Evolutionary conservation across 306 rosid species (phyloP).

Genomic region (Prunus armeniaca): DNA sequence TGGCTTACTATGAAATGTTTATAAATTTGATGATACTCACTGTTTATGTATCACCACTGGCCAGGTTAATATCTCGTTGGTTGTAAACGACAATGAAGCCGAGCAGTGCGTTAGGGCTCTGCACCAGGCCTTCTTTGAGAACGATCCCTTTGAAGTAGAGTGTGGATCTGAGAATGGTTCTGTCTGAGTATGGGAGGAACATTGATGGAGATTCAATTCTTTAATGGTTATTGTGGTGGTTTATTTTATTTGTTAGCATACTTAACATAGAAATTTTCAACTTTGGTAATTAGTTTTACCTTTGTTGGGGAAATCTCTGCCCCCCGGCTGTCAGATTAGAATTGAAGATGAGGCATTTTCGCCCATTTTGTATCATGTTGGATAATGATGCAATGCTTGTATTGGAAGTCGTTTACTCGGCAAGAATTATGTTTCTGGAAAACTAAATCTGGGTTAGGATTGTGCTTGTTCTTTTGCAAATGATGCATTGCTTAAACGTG

Average conservation of each 20-base stretch:
- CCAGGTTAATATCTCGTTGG: slow-evolving; percentile 90
- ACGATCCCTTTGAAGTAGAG: slow-evolving; percentile 32
- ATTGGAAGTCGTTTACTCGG: neutral
- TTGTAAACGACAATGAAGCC: slow-evolving; percentile 79
- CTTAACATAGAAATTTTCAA: too few species aligned
- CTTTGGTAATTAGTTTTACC: neutral
- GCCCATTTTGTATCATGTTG: neutral
- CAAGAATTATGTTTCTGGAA: neutral
- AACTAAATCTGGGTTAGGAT: neutral
- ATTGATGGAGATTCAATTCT: neutral
- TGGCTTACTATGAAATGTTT: neutral
- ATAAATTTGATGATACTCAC: neutral
- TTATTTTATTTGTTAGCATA: neutral
- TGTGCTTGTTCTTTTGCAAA: neutral
- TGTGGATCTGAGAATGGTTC: slow-evolving; percentile 43
- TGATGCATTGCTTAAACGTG: neutral
- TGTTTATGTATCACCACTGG: slow-evolving; percentile 12
- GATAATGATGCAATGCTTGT: neutral
- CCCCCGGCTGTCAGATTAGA: slow-evolving; percentile 13
- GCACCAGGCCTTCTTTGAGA: slow-evolving; percentile 72
- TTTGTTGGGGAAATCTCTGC: neutral
- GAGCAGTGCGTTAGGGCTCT: slow-evolving; percentile 85
- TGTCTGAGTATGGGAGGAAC: slow-evolving; percentile 23
- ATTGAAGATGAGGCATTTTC: slow-evolving; percentile 12
- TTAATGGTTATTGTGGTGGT: neutral